A percentile compares a stretch with the other conserved stretches of the same genome.
phyloP scores from a whole-genome alignment of 805 yeast genomes.

The Zygoascus ofunaensis region DNA sequence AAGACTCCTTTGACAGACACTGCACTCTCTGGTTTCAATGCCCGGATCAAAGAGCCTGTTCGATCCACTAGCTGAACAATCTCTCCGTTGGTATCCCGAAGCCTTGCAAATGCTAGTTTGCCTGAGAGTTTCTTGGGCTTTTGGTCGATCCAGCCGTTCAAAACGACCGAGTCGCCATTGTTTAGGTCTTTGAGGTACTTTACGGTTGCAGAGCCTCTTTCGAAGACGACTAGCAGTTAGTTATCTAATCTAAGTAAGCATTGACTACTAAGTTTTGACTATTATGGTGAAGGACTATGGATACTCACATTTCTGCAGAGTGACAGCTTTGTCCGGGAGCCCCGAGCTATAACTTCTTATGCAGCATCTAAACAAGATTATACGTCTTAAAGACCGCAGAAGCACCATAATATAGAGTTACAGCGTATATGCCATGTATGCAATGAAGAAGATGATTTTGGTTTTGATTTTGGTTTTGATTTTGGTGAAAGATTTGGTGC shows the following conservation, averaged over 20 bases:
- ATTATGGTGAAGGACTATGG: background rate
- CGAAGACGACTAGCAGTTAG: background rate
- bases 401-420: too few species aligned
- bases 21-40: conserved; percentile 64
- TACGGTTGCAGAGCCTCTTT: background rate
- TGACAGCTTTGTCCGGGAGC: background rate
- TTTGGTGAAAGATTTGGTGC: too few species aligned
- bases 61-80: conserved; percentile 46
- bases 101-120: conserved; percentile 55
- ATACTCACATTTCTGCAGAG: background rate
- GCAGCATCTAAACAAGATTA: too few species aligned
- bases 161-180: conserved; percentile 25
- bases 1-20: conserved; percentile 54
- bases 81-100: conserved; percentile 69
- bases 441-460: too few species aligned
- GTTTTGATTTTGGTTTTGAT: too few species aligned
- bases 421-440: too few species aligned
- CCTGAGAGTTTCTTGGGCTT: conserved; percentile 65
- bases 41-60: conserved; percentile 35
- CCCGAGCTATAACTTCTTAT: background rate
- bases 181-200: background rate
- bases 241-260: too few species aligned
- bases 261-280: background rate
- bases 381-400: too few species aligned
- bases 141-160: conserved; percentile 80